Conservation (phyloP, 768 basidiomycete genomes). For the Dioszegia aurantiaca region DNA sequence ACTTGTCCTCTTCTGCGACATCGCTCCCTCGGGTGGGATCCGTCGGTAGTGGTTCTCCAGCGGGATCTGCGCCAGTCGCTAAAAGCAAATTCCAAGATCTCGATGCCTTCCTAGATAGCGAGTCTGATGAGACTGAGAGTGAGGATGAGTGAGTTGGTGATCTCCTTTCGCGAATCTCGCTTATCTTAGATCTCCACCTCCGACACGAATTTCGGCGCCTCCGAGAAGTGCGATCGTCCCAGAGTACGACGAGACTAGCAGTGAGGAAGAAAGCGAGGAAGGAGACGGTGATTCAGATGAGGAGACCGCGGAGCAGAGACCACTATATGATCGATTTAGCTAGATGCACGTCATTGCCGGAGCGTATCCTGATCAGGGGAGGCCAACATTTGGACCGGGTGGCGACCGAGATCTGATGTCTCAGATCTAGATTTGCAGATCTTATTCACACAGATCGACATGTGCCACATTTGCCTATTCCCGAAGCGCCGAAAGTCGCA, state of each 20-base stretch:
- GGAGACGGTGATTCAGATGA: slow-evolving; percentile 2
- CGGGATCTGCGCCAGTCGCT: slow-evolving; percentile 10
- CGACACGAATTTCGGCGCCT: slow-evolving; percentile 29
- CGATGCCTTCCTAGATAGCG: slow-evolving; percentile 47
- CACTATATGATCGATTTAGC: no score
- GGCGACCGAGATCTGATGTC: no score
- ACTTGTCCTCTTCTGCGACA: slow-evolving; percentile 8
- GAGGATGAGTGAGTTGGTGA: slow-evolving; percentile 25
- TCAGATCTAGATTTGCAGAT: no score
- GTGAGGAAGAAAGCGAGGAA: slow-evolving; percentile 1
- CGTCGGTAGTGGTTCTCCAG: slow-evolving; percentile 16
- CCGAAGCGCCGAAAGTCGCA: no score
- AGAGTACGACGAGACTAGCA: slow-evolving; percentile 35
- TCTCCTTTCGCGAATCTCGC: neutral
- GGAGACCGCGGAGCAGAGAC: neutral
- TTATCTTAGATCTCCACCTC: slow-evolving; percentile 7
- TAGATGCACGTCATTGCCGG: no score
- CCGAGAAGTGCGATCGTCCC: slow-evolving; percentile 41
- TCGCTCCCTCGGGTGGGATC: slow-evolving; percentile 5
- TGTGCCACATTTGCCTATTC: no score
- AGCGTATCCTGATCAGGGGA: no score
- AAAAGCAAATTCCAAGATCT: slow-evolving; percentile 48
- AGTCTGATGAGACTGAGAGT: slow-evolving; percentile 34
- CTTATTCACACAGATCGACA: no score
- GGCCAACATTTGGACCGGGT: no score